Evolutionary conservation across 345 rosid species (phyloP).

Genomic region (Aurinia saxatilis): DNA sequence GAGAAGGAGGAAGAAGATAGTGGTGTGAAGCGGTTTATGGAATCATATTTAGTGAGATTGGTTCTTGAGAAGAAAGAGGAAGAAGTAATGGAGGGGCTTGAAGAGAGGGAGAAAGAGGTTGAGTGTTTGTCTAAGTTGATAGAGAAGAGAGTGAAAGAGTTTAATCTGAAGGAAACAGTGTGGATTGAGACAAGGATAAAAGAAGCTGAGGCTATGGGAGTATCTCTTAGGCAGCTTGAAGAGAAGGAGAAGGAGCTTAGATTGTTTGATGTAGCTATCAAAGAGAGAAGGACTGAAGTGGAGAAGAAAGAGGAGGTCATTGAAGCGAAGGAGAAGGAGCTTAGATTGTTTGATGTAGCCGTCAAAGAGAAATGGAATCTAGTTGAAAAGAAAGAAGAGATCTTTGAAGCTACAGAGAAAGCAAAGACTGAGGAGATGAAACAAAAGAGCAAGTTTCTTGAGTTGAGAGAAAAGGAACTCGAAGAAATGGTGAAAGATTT

Average conservation of each 20-base stretch:
- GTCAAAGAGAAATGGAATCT: not conserved
- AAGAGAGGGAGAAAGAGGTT: too few relatives aligned
- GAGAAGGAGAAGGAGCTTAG: not conserved
- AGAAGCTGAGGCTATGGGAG: not conserved
- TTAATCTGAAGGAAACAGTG: not conserved
- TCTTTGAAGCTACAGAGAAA: constrained; percentile 13
- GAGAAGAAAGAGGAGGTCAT: not conserved
- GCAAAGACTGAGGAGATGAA: not conserved
- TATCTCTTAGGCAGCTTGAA: constrained; percentile 1
- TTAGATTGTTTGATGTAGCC: not conserved
- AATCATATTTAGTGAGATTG: too few relatives aligned
- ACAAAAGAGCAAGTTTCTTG: not conserved
- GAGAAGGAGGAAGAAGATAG: too few relatives aligned
- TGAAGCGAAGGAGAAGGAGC: constrained; percentile 18
- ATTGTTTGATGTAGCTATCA: not conserved
- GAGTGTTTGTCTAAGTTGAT: too few relatives aligned
- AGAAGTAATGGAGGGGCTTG: too few relatives aligned
- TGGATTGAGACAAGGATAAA: not conserved
- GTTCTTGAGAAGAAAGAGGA: not conserved
- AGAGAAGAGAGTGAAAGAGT: not conserved
- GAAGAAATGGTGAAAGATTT: not conserved
- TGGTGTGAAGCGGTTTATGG: too few relatives aligned
- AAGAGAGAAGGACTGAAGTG: not conserved
- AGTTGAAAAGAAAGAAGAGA: not conserved
- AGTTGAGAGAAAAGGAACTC: constrained; percentile 3